A percentile compares a stretch with the other conserved stretches of the same genome.
Evolutionary conservation across 2,329 filamentous ascomycete genomes (phyloP).

Genomic region (Talaromyces sp.): DNA sequence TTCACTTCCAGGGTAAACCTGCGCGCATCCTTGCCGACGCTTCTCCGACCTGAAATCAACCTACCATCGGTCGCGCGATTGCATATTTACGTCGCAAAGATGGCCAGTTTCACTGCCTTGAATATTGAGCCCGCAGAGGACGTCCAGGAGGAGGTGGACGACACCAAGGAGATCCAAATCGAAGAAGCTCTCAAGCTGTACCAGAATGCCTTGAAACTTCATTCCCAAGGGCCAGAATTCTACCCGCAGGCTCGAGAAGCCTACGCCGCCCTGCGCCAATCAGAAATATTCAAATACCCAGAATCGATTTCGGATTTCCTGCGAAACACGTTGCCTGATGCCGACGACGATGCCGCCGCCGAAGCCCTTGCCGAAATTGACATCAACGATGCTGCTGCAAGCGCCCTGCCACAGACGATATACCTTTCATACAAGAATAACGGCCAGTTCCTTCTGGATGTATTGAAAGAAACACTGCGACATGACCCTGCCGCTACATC

Average conservation of each 20-base stretch:
- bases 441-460: constrained; percentile 85
- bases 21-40: background rate
- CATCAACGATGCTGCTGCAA: constrained; percentile 68
- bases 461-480: constrained; percentile 51
- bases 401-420: constrained; percentile 79
- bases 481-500: constrained; percentile 1
- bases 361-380: constrained; percentile 47
- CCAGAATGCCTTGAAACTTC: constrained; percentile 82
- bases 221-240: constrained; percentile 74
- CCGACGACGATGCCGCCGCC: constrained; percentile 21
- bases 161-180: constrained; percentile 93
- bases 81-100: constrained; percentile 17
- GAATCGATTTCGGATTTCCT: constrained; percentile 83
- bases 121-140: constrained; percentile 93
- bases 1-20: background rate
- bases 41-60: background rate
- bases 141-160: constrained; percentile 84
- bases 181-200: constrained; percentile 96
- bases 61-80: background rate
- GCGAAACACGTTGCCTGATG: constrained; percentile 54
- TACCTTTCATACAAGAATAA: constrained; percentile 95
- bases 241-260: constrained; percentile 73
- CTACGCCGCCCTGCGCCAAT: constrained; percentile 79
- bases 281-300: constrained; percentile 89
- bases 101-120: constrained; percentile 72